A percentile compares a stretch with the other conserved stretches of the same genome.
Evolutionary conservation across 2,329 filamentous ascomycete genomes (phyloP).

Genomic region (Ophiosphaerella korrae): DNA sequence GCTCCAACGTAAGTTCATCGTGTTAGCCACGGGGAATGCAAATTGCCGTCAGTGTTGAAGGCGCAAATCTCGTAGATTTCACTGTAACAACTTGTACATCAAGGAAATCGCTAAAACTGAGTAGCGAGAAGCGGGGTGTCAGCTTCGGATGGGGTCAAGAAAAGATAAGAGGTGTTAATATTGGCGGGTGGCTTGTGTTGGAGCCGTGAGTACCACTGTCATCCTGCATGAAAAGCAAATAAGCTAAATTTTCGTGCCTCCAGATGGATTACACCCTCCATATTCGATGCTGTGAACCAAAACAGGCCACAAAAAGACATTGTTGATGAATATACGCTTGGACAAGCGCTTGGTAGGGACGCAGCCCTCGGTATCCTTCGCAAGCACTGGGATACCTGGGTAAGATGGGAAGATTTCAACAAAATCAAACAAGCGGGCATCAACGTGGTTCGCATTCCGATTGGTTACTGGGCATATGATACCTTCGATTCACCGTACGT

Average conservation of each 20-base stretch:
- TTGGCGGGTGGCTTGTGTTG: slow-evolving; percentile 58
- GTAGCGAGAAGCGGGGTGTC: slow-evolving; percentile 41
- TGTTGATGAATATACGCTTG: slow-evolving; percentile 60
- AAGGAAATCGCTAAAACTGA: slow-evolving; percentile 15
- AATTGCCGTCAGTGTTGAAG: background rate
- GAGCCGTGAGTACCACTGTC: slow-evolving; percentile 45
- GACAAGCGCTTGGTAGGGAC: slow-evolving; percentile 54
- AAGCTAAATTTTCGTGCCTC: background rate
- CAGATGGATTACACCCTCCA: slow-evolving; percentile 63
- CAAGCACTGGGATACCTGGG: slow-evolving; percentile 59
- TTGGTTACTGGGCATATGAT: slow-evolving; percentile 65
- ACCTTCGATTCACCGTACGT: slow-evolving; percentile 58
- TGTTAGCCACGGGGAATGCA: slow-evolving; percentile 1
- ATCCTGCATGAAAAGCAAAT: background rate
- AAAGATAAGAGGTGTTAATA: slow-evolving; percentile 58
- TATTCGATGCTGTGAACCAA: slow-evolving; percentile 50
- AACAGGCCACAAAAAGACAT: slow-evolving; percentile 40
- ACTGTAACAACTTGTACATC: background rate
- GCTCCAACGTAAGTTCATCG: slow-evolving; percentile 38
- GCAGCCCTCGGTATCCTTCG: slow-evolving; percentile 52
- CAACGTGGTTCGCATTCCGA: slow-evolving; percentile 64
- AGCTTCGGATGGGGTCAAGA: slow-evolving; percentile 56
- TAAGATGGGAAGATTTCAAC: slow-evolving; percentile 58
- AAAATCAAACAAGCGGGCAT: slow-evolving; percentile 63
- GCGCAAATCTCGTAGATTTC: background rate